Evolutionary conservation across 2,329 filamentous ascomycete species (phyloP).

Genomic region (Fusarium albosuccineum): DNA sequence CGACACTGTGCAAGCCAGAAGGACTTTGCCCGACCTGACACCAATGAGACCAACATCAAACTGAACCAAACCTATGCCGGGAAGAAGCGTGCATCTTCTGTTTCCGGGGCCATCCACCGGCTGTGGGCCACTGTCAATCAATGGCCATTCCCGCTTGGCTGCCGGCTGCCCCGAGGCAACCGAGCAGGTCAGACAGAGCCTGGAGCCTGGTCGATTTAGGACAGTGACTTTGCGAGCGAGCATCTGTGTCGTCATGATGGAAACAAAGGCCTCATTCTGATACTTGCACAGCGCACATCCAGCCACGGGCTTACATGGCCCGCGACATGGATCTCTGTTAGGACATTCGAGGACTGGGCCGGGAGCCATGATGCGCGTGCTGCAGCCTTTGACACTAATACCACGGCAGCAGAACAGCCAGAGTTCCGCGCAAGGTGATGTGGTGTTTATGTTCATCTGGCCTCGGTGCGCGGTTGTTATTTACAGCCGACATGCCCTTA

Average conservation of each 20-base stretch:
- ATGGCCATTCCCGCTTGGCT: constrained; percentile 1
- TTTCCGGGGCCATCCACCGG: constrained; percentile 33
- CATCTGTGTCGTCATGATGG: constrained; percentile 27
- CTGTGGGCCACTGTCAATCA: constrained; percentile 6
- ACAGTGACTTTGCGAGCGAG: background rate
- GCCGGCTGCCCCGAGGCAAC: constrained; percentile 6
- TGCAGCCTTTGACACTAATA: no score
- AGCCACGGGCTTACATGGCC: constrained; percentile 1
- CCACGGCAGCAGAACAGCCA: no score
- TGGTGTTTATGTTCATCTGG: background rate
- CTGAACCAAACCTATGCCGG: constrained; percentile 44
- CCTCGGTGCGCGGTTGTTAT: constrained; percentile 1
- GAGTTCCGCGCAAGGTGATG: no score
- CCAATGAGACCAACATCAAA: constrained; percentile 22
- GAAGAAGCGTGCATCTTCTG: constrained; percentile 42
- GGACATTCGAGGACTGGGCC: constrained; percentile 16
- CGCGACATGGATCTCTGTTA: constrained; percentile 30
- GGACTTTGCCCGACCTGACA: constrained; percentile 21
- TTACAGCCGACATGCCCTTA: background rate
- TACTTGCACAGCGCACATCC: constrained; percentile 19
- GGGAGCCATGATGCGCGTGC: constrained; percentile 8
- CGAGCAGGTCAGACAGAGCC: background rate
- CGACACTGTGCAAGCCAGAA: constrained; percentile 30
- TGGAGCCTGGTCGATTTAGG: background rate
- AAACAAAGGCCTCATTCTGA: constrained; percentile 38